phyloP scores from a whole-genome alignment of 2,329 filamentous ascomycete species.

The Fusarium humuli region DNA sequence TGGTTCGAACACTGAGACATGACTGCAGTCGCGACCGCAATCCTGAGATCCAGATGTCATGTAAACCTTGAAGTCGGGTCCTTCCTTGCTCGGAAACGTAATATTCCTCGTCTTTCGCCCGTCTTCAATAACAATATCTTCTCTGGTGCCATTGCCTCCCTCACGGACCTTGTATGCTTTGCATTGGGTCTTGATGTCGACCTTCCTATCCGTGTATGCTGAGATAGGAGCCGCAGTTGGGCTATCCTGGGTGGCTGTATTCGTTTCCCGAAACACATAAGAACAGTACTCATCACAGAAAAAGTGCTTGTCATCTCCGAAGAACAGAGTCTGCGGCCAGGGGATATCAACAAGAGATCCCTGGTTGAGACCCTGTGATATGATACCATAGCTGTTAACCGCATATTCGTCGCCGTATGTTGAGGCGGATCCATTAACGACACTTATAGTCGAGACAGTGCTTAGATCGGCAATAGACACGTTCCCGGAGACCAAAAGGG shows the following conservation, averaged over 20 bases:
- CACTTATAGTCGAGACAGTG: constrained; percentile 48
- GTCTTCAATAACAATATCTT: not conserved
- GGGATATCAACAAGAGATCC: constrained; percentile 39
- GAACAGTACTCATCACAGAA: constrained; percentile 51
- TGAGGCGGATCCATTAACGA: constrained; percentile 38
- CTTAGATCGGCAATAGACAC: constrained; percentile 53
- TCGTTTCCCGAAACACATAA: constrained; percentile 54
- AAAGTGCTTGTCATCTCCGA: constrained; percentile 43
- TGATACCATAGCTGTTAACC: constrained; percentile 56
- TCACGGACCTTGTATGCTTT: not conserved
- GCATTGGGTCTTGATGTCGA: constrained; percentile 14
- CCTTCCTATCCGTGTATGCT: constrained; percentile 1
- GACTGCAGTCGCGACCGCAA: constrained; percentile 28
- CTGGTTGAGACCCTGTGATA: constrained; percentile 48
- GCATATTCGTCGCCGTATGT: constrained; percentile 49
- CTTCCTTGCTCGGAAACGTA: not conserved
- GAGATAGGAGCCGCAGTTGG: not conserved
- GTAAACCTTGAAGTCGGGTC: not conserved
- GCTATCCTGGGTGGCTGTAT: not conserved
- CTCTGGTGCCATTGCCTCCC: constrained; percentile 15
- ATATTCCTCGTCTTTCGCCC: not conserved
- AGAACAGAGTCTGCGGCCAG: constrained; percentile 44
- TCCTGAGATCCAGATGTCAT: constrained; percentile 10
- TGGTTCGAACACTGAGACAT: constrained; percentile 18
- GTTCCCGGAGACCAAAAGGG: constrained; percentile 49